Conservation (phyloP, 306 rosid species). For the Inga leiocalycina region DNA sequence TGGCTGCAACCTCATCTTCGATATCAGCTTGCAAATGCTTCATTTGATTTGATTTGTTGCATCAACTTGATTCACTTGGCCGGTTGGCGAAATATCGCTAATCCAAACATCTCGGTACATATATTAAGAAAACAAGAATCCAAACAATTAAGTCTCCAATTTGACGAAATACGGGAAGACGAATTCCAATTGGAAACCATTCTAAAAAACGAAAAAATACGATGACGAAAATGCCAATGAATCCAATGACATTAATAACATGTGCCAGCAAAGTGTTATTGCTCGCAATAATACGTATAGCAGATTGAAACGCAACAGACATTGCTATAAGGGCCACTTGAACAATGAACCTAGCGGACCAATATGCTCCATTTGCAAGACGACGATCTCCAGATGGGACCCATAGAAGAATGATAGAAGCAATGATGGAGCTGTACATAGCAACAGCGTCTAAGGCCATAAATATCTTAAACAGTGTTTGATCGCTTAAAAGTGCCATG, state of each 20-base stretch:
- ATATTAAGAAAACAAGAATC: too few species aligned
- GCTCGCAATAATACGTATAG: neutral
- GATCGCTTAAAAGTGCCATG: neutral
- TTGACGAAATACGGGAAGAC: too few species aligned
- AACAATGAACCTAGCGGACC: accelerated
- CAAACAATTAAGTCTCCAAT: too few species aligned
- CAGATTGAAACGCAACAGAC: neutral
- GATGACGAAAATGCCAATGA: neutral
- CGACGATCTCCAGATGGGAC: neutral
- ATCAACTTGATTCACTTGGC: too few species aligned
- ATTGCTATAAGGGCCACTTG: neutral
- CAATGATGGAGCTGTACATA: neutral
- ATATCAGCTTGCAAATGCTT: too few species aligned
- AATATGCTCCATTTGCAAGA: neutral
- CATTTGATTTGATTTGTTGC: too few species aligned
- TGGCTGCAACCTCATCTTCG: too few species aligned
- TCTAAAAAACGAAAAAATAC: neutral
- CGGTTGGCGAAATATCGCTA: too few species aligned
- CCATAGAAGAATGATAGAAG: neutral
- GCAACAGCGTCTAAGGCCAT: neutral
- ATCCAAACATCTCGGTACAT: too few species aligned
- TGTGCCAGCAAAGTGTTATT: neutral
- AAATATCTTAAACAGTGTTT: too few species aligned
- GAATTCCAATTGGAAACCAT: neutral
- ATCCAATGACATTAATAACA: neutral